Evolutionary conservation across 805 yeast genomes (phyloP).

Genomic region (Yarrowia porcina): DNA sequence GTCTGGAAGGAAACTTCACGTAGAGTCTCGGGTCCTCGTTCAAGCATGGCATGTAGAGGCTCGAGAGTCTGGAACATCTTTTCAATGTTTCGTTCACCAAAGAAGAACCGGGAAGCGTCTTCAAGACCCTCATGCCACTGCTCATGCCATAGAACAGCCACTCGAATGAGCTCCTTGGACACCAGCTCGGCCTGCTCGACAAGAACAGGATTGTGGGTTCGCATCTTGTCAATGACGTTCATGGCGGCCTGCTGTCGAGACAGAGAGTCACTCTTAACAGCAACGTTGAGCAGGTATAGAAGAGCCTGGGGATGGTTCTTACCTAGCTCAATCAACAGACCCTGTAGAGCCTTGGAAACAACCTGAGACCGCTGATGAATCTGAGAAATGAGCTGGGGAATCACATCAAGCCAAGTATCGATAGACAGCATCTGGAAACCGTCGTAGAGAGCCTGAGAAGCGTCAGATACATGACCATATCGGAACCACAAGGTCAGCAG

Average conservation of each 20-base stretch:
- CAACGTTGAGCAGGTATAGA: slow-evolving; percentile 92
- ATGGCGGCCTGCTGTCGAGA: slow-evolving; percentile 88
- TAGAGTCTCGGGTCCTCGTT: slow-evolving; percentile 82
- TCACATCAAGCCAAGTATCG: slow-evolving; percentile 92
- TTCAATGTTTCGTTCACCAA: slow-evolving; percentile 91
- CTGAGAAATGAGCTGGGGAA: slow-evolving; percentile 93
- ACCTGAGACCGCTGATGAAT: slow-evolving; percentile 91
- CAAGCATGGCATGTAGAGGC: slow-evolving; percentile 81
- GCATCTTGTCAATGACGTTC: slow-evolving; percentile 87
- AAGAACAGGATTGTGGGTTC: slow-evolving; percentile 75
- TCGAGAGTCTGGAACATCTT: slow-evolving; percentile 90
- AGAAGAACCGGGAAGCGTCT: slow-evolving; percentile 89
- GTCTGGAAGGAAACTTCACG: slow-evolving; percentile 90
- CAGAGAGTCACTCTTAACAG: slow-evolving; percentile 87
- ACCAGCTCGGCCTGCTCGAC: slow-evolving; percentile 93
- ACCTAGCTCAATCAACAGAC: slow-evolving; percentile 81
- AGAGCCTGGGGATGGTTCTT: slow-evolving; percentile 96
- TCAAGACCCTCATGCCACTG: slow-evolving; percentile 97
- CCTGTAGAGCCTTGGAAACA: slow-evolving; percentile 76
- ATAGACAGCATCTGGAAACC: slow-evolving; percentile 86
- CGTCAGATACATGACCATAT: slow-evolving; percentile 90
- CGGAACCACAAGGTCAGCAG: slow-evolving; percentile 91
- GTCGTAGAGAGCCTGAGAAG: slow-evolving; percentile 83
- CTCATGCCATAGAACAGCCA: slow-evolving; percentile 96
- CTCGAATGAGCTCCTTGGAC: slow-evolving; percentile 88